These are phyloP conservation scores for Nakazawaea sp. DNA, from an alignment of 805 yeast species.

Conservation along the genomic window DNA sequence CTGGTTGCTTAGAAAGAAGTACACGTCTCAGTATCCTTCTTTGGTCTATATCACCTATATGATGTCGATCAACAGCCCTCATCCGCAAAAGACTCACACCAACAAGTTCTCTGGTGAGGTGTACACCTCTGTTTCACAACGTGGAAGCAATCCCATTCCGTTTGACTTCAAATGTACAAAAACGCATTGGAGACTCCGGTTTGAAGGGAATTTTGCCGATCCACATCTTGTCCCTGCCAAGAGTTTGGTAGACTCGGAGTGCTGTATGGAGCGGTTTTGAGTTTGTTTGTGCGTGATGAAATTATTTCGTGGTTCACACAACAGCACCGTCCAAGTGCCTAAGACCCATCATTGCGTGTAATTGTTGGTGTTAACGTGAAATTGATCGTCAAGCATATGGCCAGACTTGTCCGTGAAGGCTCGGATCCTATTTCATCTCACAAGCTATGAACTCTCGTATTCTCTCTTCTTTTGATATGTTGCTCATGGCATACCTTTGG, in stretches of 20 bases:
- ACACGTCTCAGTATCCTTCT: conserved; percentile 90
- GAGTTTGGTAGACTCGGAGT: conserved; percentile 86
- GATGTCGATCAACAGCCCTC: conserved; percentile 89
- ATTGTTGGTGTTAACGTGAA: conserved; percentile 87
- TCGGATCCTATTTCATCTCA: conserved; percentile 64
- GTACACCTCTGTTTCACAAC: conserved; percentile 87
- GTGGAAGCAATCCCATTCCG: conserved; percentile 95
- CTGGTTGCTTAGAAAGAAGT: conserved; percentile 95
- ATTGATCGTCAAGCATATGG: conserved; percentile 68
- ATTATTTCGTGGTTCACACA: conserved; percentile 91
- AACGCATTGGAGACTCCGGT: conserved; percentile 88
- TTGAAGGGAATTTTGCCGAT: conserved; percentile 88
- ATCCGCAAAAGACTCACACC: conserved; percentile 87
- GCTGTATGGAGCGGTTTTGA: conserved; percentile 86
- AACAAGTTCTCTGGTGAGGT: conserved; percentile 79
- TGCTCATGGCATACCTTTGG: conserved; percentile 91
- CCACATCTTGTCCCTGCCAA: conserved; percentile 76
- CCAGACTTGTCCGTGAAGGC: conserved; percentile 53
- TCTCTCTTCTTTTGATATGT: conserved; percentile 82
- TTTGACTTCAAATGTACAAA: conserved; percentile 91
- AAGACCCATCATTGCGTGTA: conserved; percentile 77
- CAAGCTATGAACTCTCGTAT: conserved; percentile 95
- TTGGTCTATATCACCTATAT: conserved; percentile 88
- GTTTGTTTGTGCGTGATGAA: conserved; percentile 95
- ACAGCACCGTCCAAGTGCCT: conserved; percentile 75